A percentile compares a stretch with the other conserved stretches of the same genome.
phyloP scores from a whole-genome alignment of 441 rosid species.

The Mallotus repandus region DNA sequence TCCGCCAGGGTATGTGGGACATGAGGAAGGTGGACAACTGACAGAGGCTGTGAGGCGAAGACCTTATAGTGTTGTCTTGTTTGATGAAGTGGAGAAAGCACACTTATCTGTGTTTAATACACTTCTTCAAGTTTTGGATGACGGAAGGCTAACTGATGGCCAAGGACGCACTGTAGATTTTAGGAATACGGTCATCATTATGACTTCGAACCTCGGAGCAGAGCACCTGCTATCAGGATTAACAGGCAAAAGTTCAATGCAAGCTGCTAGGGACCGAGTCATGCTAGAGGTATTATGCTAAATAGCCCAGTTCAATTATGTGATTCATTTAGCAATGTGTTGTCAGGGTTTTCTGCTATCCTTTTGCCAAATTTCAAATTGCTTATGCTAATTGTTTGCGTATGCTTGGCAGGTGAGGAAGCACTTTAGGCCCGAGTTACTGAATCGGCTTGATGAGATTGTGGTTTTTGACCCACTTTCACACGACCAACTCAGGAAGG shows the following conservation, averaged over 20 bases:
- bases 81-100: slow-evolving; percentile 96
- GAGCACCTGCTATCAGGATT: slow-evolving; percentile 76
- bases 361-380: background rate
- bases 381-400: background rate
- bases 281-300: slow-evolving; percentile 69
- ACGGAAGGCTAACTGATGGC: slow-evolving; percentile 79
- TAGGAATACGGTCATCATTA: slow-evolving; percentile 72
- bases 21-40: slow-evolving; percentile 93
- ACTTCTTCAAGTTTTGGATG: slow-evolving; percentile 82
- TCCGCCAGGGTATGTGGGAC: slow-evolving; percentile 98
- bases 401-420: slow-evolving; percentile 47
- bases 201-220: slow-evolving; percentile 91
- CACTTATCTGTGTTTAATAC: slow-evolving; percentile 77
- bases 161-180: slow-evolving; percentile 91
- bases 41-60: slow-evolving; percentile 86
- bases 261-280: slow-evolving; percentile 75
- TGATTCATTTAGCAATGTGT: background rate
- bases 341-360: too few relatives aligned
- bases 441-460: slow-evolving; percentile 81
- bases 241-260: slow-evolving; percentile 66
- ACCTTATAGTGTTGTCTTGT: slow-evolving; percentile 75
- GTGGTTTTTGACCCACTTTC: slow-evolving; percentile 88
- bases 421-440: slow-evolving; percentile 83
- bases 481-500: slow-evolving; percentile 78
- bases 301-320: background rate